phyloP scores from a whole-genome alignment of 306 rosid genomes.

The Erythrophleum fordii region DNA sequence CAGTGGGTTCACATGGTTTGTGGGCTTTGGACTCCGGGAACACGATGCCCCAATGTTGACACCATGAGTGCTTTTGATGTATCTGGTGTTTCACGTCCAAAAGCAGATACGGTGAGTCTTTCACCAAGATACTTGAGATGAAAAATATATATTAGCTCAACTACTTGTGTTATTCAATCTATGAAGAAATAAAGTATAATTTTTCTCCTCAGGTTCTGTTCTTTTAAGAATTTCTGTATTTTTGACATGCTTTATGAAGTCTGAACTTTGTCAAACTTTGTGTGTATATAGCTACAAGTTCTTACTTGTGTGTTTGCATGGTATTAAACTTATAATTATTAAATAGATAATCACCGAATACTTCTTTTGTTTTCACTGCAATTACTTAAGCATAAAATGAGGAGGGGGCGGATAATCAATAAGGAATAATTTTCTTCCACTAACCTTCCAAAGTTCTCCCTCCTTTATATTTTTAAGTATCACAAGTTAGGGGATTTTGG shows the following conservation, averaged over 20 bases:
- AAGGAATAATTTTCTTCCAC: too few species aligned
- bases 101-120: conserved; percentile 52
- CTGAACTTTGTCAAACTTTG: neutral
- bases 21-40: conserved; percentile 84
- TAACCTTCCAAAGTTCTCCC: too few species aligned
- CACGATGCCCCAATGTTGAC: conserved; percentile 72
- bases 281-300: neutral
- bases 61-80: conserved; percentile 85
- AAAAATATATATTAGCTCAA: conserved; percentile 6
- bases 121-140: conserved; percentile 6
- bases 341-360: conserved; percentile 21
- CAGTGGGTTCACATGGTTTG: conserved; percentile 87
- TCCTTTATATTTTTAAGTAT: too few species aligned
- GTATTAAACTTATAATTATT: neutral
- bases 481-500: too few species aligned
- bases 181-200: neutral
- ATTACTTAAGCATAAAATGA: neutral
- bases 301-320: neutral
- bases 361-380: neutral
- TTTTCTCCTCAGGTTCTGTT: neutral
- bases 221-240: neutral
- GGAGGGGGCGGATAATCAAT: too few species aligned
- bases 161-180: conserved; percentile 18
- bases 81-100: conserved; percentile 56
- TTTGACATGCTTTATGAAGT: neutral